Percentiles rank a stretch among this genome's conserved stretches.
These are phyloP conservation scores for Eragrostis tef DNA, from an alignment of 202 grass and related monocot genomes.

Conservation along the genomic window DNA sequence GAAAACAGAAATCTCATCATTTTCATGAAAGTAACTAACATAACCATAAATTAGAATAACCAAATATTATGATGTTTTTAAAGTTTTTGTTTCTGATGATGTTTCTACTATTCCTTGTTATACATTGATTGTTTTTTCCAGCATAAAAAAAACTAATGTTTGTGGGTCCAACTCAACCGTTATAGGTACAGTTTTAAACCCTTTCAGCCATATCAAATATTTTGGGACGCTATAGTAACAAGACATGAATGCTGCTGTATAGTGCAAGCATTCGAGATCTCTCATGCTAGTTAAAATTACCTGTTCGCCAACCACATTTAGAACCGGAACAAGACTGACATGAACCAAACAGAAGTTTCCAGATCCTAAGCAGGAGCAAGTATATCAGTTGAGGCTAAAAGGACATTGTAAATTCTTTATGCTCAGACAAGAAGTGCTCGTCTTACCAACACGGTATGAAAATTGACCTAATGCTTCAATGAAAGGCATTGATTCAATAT, in stretches of 20 bases:
- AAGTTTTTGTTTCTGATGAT: not conserved
- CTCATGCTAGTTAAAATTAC: slow-evolving; percentile 49
- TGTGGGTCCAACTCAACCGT: not conserved
- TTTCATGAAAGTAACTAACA: slow-evolving; percentile 37
- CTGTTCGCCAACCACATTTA: slow-evolving; percentile 98
- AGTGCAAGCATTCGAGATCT: not conserved
- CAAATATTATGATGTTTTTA: not conserved
- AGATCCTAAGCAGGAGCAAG: slow-evolving; percentile 55
- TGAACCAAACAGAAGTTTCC: slow-evolving; percentile 95
- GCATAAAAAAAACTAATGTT: not conserved
- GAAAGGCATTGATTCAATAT: slow-evolving; percentile 99
- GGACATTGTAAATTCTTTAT: slow-evolving; percentile 32
- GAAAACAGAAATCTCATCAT: slow-evolving; percentile 26
- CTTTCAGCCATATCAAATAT: not conserved
- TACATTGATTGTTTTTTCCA: not conserved
- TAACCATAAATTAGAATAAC: slow-evolving; percentile 13
- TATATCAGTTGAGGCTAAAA: slow-evolving; percentile 29
- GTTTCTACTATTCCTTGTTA: not conserved
- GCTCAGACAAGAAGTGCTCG: not conserved
- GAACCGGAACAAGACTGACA: slow-evolving; percentile 96
- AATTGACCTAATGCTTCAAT: slow-evolving; percentile 95
- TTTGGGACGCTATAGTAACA: not conserved
- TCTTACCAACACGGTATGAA: slow-evolving; percentile 89
- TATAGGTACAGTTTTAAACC: not conserved
- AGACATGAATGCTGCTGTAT: not conserved